phyloP scores from a whole-genome alignment of 352 stramenopile species.

The Globisporangium viniferum region DNA sequence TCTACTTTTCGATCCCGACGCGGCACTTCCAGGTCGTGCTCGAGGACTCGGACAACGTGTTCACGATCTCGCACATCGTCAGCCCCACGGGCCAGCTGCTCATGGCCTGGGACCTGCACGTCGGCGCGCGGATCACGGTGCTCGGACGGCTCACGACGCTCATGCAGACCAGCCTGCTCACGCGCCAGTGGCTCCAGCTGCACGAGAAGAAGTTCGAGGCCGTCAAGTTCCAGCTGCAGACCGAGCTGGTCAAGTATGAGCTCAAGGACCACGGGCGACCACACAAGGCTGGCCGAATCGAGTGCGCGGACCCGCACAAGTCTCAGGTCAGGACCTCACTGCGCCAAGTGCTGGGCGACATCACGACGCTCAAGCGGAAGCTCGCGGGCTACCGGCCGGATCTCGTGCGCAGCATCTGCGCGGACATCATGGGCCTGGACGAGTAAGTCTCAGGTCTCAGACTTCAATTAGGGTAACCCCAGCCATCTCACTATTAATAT shows the following conservation, averaged over 20 bases:
- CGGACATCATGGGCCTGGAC: constrained; percentile 31
- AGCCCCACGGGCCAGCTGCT: constrained; percentile 42
- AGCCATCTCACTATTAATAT: constrained; percentile 1
- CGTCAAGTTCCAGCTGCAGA: constrained; percentile 42
- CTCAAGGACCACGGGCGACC: constrained; percentile 31
- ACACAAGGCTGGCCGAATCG: constrained; percentile 29
- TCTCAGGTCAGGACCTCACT: constrained; percentile 40
- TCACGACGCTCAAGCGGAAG: constrained; percentile 36
- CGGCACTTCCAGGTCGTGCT: constrained; percentile 63
- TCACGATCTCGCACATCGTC: constrained; percentile 73
- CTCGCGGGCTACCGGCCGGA: constrained; percentile 57
- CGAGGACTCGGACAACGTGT: constrained; percentile 62
- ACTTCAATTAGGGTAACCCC: not conserved
- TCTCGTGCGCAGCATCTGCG: constrained; percentile 46
- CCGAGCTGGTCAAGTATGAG: constrained; percentile 62
- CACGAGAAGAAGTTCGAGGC: constrained; percentile 40
- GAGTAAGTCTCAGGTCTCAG: constrained; percentile 5
- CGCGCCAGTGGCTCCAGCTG: constrained; percentile 62
- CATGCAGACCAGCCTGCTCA: constrained; percentile 69
- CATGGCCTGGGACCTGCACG: constrained; percentile 62
- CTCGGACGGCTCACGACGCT: constrained; percentile 66
- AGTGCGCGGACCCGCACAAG: constrained; percentile 54
- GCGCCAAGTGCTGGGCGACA: constrained; percentile 43
- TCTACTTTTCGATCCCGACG: constrained; percentile 73
- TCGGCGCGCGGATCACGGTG: constrained; percentile 56